Evolutionary conservation across 2,329 filamentous ascomycete species (phyloP), one percentile per base, ranked within the genome.

Genomic region (Thelonectria olida): DNA sequence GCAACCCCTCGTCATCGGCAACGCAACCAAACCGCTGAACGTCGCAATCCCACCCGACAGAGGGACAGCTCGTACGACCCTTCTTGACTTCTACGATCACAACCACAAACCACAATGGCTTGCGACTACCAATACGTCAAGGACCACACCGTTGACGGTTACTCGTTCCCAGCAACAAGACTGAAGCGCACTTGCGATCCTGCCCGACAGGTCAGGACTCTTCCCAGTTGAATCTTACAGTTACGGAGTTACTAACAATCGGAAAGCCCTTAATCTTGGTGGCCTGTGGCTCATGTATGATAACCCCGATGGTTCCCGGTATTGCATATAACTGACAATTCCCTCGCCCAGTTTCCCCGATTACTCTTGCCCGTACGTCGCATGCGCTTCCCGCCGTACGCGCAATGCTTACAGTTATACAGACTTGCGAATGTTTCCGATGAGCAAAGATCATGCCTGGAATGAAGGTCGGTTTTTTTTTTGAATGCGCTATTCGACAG

Each of bases 391-490:
- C 31, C 15, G 13, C 15, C 31, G 31, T 5, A 34, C 31, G 31
- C 15, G 31, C 31, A 34, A 5, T 15, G 31, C 31, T 34, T 7
- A 34, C 12, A 34, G 15, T 34, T 15, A 15, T 34, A 15, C 93
- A 25, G 92, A 95, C 74, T 80, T 96, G 64, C 89, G 92, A 74
- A 95, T 96, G 90, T 95, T 96, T 73, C 91, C 93, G 72, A 93
- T 96, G 88, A 92, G 91, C 1, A 86, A 88, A 68, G 92, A 96
- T 78, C 94, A 91, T 77, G 89, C 89, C 68, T 88, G 89, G 13
- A 77, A 76, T 44, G 71, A 75, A 63, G 69, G 74, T 75, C 55
- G 28, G 67, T 66, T 15, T n/a, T n/a, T n/a, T n/a, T n/a, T n/a
- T n/a, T 5, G 15, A 36, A 45, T 25, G 7, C 7, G 22, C n/a